These are phyloP conservation scores for Pseudovirgaria hyperparasitica DNA, from an alignment of 2,329 filamentous ascomycete species.

Conservation along the genomic window DNA sequence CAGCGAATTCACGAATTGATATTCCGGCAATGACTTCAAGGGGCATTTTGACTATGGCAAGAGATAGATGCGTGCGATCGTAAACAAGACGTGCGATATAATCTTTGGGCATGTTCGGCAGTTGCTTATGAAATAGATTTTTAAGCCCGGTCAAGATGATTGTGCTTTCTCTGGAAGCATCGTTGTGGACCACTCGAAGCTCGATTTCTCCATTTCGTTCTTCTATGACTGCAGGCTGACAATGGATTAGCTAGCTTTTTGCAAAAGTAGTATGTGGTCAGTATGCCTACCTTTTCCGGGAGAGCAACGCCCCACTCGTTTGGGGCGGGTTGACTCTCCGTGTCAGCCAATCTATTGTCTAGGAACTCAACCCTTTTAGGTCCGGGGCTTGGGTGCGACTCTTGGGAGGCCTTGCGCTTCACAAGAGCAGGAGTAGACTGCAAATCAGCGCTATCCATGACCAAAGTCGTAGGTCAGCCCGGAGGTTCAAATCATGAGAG, in stretches of 20 bases:
- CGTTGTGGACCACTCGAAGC: slow-evolving; percentile 91
- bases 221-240: slow-evolving; percentile 65
- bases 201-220: slow-evolving; percentile 84
- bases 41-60: slow-evolving; percentile 88
- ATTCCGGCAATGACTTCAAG: slow-evolving; percentile 81
- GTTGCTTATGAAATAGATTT: slow-evolving; percentile 89
- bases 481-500: too few species aligned
- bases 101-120: slow-evolving; percentile 95
- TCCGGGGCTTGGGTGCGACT: slow-evolving; percentile 21
- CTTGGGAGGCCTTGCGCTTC: slow-evolving; percentile 60
- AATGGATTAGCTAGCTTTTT: slow-evolving; percentile 10
- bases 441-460: too few species aligned
- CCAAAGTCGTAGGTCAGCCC: too few species aligned
- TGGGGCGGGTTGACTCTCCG: slow-evolving; percentile 18
- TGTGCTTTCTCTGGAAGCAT: slow-evolving; percentile 66
- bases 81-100: slow-evolving; percentile 92
- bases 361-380: too few species aligned
- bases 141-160: slow-evolving; percentile 87
- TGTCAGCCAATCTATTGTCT: slow-evolving; percentile 18
- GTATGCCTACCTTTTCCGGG: slow-evolving; percentile 56
- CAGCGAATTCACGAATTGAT: slow-evolving; percentile 81
- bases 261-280: not conserved
- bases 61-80: slow-evolving; percentile 82
- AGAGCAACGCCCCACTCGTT: slow-evolving; percentile 57
- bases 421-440: too few species aligned